Base-by-base conservation (phyloP, 371 early-diverging fungal genomes). In the Coemansia linderi region DNA sequence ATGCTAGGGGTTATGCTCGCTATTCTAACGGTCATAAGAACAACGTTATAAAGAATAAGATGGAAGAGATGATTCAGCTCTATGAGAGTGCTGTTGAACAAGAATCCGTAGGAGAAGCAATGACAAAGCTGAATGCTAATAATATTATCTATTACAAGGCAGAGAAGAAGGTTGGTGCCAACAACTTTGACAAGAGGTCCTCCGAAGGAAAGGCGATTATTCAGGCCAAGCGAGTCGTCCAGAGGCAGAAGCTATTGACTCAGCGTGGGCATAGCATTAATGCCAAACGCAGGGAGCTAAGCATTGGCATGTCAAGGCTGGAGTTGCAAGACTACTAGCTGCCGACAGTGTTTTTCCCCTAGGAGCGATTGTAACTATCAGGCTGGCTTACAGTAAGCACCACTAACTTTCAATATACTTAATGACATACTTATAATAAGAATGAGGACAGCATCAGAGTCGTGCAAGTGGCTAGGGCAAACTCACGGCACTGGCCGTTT, bases 131-230 rank as follows among this genome's bases (percentile, higher is more conserved):
- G 1, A 13, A 13, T 0, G 56, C 56, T n/a, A 56, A 9, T 1
- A n/a, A 56, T 8, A 31, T 56, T 1, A 29, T 33, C 33, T 36
- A 33, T n/a, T 56, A 36, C 56, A 33, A 56, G 15, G 56, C n/a
- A 3, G 12, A n/a, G 8, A 29, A 29, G 17, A 15, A 2, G 2
- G 1, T 3, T n/a, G 56, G 36, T 8, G 36, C 17, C n/a, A 15
- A 5, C 5, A 1, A 0, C 15, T 56, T 56, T 56, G 56, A 56
- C 56, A 56, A 56, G 56, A 12, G 56, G 3, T 56, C 56, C 7
- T 0, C 36, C 15, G 56, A 56, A n/a, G 56, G 56, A 56, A 56
- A 56, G 56, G 56, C 29, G 7, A 4, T 56, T 56, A 56, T 56
- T 3, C 9, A 13, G n/a, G 56, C 56, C 33, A 29, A n/a, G 36